Conservation (phyloP, 2,329 filamentous ascomycete genomes). For the Penicillium palitans region DNA sequence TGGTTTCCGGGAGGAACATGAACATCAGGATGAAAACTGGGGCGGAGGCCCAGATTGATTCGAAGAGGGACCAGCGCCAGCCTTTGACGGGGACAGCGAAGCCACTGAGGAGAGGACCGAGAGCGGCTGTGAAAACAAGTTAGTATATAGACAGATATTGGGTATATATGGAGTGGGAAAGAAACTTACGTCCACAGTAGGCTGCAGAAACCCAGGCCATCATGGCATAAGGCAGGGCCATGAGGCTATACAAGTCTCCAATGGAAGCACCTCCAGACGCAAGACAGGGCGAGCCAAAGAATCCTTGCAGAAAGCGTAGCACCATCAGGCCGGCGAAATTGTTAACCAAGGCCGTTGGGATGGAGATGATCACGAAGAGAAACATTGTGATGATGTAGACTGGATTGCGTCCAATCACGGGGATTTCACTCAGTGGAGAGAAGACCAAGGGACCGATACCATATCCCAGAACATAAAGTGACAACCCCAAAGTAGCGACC, state of each 20-base stretch:
- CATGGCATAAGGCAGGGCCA: constrained; percentile 60
- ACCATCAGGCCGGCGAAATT: constrained; percentile 66
- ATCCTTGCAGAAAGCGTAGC: constrained; percentile 64
- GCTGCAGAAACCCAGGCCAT: constrained; percentile 57
- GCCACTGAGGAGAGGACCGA: constrained; percentile 63
- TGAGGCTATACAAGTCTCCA: constrained; percentile 52
- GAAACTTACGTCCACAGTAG: constrained; percentile 43
- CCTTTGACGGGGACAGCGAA: constrained; percentile 54
- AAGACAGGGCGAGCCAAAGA: constrained; percentile 66
- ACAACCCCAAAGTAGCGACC: constrained; percentile 34
- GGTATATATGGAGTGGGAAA: no score
- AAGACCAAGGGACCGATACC: constrained; percentile 66
- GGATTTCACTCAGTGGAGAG: constrained; percentile 67
- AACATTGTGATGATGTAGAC: constrained; percentile 68
- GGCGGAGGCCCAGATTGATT: constrained; percentile 62
- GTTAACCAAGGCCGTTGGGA: constrained; percentile 63
- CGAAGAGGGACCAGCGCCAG: constrained; percentile 62
- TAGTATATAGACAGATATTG: background rate
- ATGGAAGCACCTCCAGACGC: constrained; percentile 56
- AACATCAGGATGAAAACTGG: constrained; percentile 63
- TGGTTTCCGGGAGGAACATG: constrained; percentile 65
- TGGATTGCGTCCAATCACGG: constrained; percentile 65
- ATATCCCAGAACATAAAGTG: constrained; percentile 42
- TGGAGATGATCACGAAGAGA: constrained; percentile 66
- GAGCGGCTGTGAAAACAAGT: constrained; percentile 42